These are phyloP conservation scores for Pseudopyricularia javanii DNA, from an alignment of 2,329 filamentous ascomycete genomes.

Conservation along the genomic window DNA sequence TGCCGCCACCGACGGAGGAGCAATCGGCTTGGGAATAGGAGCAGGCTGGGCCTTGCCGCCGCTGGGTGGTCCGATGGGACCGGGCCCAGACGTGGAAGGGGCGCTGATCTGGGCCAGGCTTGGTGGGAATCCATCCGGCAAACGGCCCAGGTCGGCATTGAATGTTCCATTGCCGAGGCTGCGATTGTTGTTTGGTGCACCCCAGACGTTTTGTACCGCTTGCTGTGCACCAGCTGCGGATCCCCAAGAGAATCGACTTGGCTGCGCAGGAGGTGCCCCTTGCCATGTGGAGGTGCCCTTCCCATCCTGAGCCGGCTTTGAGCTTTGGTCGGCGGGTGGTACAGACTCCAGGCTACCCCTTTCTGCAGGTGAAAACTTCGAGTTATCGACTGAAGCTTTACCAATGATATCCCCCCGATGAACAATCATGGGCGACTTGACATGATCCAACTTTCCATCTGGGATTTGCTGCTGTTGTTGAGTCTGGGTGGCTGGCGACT, in stretches of 20 bases:
- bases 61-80: constrained; percentile 28
- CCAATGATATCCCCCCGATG: background rate
- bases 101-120: constrained; percentile 18
- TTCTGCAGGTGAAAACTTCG: background rate
- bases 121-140: constrained; percentile 25
- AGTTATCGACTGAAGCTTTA: background rate
- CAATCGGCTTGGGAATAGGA: constrained; percentile 13
- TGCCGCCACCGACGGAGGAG: constrained; percentile 1
- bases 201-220: constrained; percentile 56
- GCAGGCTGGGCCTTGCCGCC: constrained; percentile 12
- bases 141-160: constrained; percentile 43
- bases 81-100: constrained; percentile 20
- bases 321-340: background rate
- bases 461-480: background rate
- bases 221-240: constrained; percentile 17
- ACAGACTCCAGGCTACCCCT: background rate
- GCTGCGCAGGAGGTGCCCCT: constrained; percentile 17
- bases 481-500: background rate
- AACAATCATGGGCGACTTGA: background rate
- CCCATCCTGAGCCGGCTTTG: constrained; percentile 11
- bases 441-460: background rate
- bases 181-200: constrained; percentile 56
- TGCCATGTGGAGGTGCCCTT: constrained; percentile 24
- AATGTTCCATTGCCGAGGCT: constrained; percentile 72
- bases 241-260: constrained; percentile 3